phyloP scores from a whole-genome alignment of 78 protist genomes.

The Dictyostelium brefeldianum region DNA sequence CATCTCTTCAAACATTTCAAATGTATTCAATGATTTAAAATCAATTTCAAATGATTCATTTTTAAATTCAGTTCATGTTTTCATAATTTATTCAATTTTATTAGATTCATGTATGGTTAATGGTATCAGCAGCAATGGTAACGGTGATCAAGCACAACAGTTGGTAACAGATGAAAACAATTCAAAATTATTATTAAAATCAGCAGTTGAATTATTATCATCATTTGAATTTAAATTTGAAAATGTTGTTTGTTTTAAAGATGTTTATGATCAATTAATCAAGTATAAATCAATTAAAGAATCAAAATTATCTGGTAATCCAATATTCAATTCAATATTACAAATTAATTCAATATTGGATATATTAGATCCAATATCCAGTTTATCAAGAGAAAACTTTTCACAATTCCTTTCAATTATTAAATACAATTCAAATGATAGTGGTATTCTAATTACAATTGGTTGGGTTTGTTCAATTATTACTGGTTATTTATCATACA shows the following conservation, averaged over 20 bases:
- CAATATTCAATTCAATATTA: neutral
- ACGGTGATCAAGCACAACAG: neutral
- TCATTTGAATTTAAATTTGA: neutral
- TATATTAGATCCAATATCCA: conserved; percentile 4
- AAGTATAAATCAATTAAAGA: neutral
- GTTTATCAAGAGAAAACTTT: neutral
- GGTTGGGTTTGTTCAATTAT: neutral
- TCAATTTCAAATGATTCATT: neutral
- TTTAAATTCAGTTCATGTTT: neutral
- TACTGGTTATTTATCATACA: neutral
- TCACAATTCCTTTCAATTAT: neutral
- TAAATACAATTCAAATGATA: neutral
- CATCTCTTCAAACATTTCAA: neutral
- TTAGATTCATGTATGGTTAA: conserved; percentile 1
- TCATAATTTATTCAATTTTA: neutral
- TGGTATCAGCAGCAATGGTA: neutral
- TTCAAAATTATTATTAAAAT: neutral
- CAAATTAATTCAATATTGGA: conserved; percentile 8
- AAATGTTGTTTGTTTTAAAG: neutral
- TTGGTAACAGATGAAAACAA: neutral
- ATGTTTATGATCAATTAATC: neutral
- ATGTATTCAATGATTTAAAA: neutral
- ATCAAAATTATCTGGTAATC: neutral
- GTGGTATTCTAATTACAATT: neutral
- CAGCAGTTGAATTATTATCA: neutral